Percentiles rank a stretch among this genome's conserved stretches.
These are phyloP conservation scores for Dryadomyces sulphureus DNA, from an alignment of 2,329 filamentous ascomycete species.

Conservation along the genomic window DNA sequence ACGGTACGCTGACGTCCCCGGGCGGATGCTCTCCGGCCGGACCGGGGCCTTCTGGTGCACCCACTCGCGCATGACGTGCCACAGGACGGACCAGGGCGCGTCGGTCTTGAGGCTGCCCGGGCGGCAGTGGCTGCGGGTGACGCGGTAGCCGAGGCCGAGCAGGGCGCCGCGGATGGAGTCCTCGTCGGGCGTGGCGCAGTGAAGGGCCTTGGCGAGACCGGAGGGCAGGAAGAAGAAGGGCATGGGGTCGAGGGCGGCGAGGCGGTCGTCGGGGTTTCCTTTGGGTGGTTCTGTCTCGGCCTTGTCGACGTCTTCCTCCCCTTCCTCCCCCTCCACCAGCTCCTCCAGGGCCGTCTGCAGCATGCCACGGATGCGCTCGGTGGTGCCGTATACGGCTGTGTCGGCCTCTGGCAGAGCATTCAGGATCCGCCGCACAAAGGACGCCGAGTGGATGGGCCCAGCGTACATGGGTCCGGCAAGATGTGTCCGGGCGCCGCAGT, in stretches of 20 bases:
- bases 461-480: conserved; percentile 90
- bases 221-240: conserved; percentile 82
- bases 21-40: conserved; percentile 55
- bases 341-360: conserved; percentile 79
- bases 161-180: conserved; percentile 70
- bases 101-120: conserved; percentile 86
- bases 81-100: conserved; percentile 77
- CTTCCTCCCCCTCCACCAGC: conserved; percentile 37
- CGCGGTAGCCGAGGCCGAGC: conserved; percentile 63
- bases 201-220: conserved; percentile 59
- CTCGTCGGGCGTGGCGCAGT: conserved; percentile 66
- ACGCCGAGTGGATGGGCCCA: conserved; percentile 70
- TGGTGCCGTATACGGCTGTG: conserved; percentile 60
- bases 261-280: conserved; percentile 26
- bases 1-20: conserved; percentile 54
- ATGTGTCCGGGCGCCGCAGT: conserved; percentile 80
- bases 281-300: too few species aligned
- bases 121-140: conserved; percentile 77
- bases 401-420: conserved; percentile 54
- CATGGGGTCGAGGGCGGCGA: conserved; percentile 53
- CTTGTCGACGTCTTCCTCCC: not conserved
- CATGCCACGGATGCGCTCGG: conserved; percentile 78
- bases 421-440: conserved; percentile 70
- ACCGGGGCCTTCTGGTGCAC: conserved; percentile 65
- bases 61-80: conserved; percentile 92